Percentiles rank a stretch among this genome's conserved stretches.
phyloP scores from a whole-genome alignment of 768 basidiomycete genomes.

The Boletellus sp. region DNA sequence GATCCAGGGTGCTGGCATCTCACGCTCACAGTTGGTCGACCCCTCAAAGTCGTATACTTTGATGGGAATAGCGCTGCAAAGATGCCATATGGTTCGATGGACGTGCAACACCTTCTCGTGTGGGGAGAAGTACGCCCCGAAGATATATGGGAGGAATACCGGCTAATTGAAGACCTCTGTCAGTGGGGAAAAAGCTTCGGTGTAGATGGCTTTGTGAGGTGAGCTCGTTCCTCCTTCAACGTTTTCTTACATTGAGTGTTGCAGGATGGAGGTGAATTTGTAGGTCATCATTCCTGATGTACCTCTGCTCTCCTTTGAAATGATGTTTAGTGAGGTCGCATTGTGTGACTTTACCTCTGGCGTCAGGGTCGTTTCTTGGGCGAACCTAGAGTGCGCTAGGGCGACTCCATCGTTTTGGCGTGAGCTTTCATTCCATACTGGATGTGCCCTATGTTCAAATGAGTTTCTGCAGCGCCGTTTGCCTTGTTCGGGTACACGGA shows the following conservation, averaged over 20 bases:
- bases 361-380: not conserved
- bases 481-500: too few species aligned
- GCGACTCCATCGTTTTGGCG: not conserved
- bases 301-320: not conserved
- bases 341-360: not conserved
- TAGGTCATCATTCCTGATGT: not conserved
- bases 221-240: not conserved
- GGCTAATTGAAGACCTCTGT: not conserved
- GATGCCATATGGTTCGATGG: too few species aligned
- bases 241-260: not conserved
- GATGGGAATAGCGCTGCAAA: too few species aligned
- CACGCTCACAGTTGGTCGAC: too few species aligned
- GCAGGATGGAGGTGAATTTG: slow-evolving; percentile 1
- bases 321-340: not conserved
- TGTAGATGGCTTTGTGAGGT: slow-evolving; percentile 1
- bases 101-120: not conserved
- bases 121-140: not conserved
- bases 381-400: not conserved
- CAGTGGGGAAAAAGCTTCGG: not conserved
- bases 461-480: not conserved
- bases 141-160: not conserved
- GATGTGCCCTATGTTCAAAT: not conserved
- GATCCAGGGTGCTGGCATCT: too few species aligned
- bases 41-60: too few species aligned
- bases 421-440: not conserved